A percentile compares a stretch with the other conserved stretches of the same genome.
phyloP scores from a whole-genome alignment of 2,329 filamentous ascomycete genomes.

The Trichoderma sp. region DNA sequence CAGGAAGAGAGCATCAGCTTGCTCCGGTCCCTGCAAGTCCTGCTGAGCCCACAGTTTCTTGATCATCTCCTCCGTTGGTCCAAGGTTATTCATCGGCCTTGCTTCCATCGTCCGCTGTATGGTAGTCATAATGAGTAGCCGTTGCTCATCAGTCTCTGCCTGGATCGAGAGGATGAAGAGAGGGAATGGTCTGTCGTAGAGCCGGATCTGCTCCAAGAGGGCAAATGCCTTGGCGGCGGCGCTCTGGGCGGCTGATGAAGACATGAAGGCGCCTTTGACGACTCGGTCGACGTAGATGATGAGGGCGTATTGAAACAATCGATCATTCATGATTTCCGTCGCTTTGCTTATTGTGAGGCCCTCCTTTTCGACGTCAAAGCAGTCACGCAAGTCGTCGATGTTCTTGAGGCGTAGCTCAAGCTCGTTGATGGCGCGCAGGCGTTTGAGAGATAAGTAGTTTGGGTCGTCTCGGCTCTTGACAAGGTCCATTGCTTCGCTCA shows the following conservation, averaged over 20 bases:
- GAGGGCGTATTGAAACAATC: slow-evolving; percentile 21
- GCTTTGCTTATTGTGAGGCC: slow-evolving; percentile 11
- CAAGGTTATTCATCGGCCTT: slow-evolving; percentile 20
- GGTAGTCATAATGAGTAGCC: slow-evolving; percentile 11
- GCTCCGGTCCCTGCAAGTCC: slow-evolving; percentile 26
- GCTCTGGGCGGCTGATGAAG: slow-evolving; percentile 1
- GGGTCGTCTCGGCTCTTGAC: slow-evolving; percentile 21
- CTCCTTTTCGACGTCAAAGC: slow-evolving; percentile 11
- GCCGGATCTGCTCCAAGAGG: slow-evolving; percentile 15
- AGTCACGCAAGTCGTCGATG: slow-evolving; percentile 25
- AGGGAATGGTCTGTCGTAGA: slow-evolving; percentile 23
- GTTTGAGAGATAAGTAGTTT: slow-evolving; percentile 10
- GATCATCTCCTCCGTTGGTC: slow-evolving; percentile 21
- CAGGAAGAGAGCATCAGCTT: slow-evolving; percentile 23
- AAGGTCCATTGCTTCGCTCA: slow-evolving; percentile 26
- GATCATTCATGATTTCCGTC: slow-evolving; percentile 15
- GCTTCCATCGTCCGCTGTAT: slow-evolving; percentile 13
- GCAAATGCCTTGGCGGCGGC: slow-evolving; percentile 23
- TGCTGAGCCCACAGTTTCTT: slow-evolving; percentile 25
- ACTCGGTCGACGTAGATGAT: slow-evolving; percentile 27
- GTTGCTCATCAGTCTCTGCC: slow-evolving; percentile 25
- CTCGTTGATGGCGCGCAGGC: slow-evolving; percentile 8
- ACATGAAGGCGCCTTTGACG: slow-evolving; percentile 20
- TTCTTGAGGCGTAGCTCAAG: slow-evolving; percentile 19
- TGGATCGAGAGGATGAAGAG: slow-evolving; percentile 20